Base-by-base conservation (phyloP, 192 early-diverging fungal species). In the Coemansia sp. region DNA sequence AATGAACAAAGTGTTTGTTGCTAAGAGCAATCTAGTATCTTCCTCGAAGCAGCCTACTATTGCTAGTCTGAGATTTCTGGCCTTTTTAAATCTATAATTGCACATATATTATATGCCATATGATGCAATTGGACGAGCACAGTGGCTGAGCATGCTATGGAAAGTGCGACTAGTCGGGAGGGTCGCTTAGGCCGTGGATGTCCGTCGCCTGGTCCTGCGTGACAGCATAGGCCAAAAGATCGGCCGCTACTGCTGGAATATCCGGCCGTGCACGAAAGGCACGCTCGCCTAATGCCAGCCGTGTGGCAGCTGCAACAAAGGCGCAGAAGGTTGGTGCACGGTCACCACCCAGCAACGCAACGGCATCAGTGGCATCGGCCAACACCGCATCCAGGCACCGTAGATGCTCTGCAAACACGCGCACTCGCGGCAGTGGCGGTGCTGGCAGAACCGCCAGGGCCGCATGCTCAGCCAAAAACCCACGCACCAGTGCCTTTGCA, bases 321-420 rank as follows among this genome's bases (percentile, higher is more conserved):
- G 56, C 64, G 47, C 48, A 75, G 22, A 64, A 67, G 51, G 42
- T 17, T 19, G 71, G 71, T 36, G 64, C 55, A 6, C 33, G 47
- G 14, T 75, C 71, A 29, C 71, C 71, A 11, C 46, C 71, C 37
- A 75, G 47, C 19, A 75, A 44, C 51, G 43, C 48, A 6, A 63
- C 60, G 1, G 64, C 65, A 38, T 75, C 71, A 14, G 38, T 47
- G 21, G 64, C 53, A 29, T 75, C 71, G 0, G 64, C 58, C 16
- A 75, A 49, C 4, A 75, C 52, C 3, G 67, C 60, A 22, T 64
- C 58, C 17, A 75, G 56, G n/a, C 71, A 75, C 23, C 59, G 60
- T 23, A 51, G 38, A 22, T 64, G 62, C 48, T 75, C 65, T 26
- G 39, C 54, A 44, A 68, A 60, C 54, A 54, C 69, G 33, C 41